Conservation (phyloP, 345 rosid genomes). For the Eucalyptus pumila region DNA sequence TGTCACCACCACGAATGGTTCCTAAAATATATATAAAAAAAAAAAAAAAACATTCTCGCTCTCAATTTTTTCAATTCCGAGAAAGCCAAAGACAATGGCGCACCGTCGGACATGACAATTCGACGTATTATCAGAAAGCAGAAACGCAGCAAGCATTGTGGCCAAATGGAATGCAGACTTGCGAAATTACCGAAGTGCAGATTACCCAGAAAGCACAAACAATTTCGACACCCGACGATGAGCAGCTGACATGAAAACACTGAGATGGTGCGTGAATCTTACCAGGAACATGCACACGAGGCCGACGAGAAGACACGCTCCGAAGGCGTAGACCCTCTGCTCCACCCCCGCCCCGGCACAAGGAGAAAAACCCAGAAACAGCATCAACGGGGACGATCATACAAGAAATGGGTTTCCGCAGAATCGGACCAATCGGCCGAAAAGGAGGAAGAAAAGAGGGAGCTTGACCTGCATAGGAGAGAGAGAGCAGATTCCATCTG, state of each 20-base stretch:
- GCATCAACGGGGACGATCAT: background rate
- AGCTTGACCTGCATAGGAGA: slow-evolving; percentile 51
- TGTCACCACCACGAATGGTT: background rate
- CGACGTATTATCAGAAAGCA: background rate
- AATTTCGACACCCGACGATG: background rate
- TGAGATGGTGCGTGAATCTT: background rate
- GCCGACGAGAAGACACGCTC: slow-evolving; percentile 52
- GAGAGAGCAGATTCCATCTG: slow-evolving; percentile 63
- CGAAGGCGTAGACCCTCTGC: slow-evolving; percentile 75
- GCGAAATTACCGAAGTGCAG: background rate
- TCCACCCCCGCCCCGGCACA: background rate
- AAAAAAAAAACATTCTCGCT: background rate
- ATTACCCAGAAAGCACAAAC: background rate
- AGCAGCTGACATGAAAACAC: background rate
- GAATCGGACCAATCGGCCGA: no score
- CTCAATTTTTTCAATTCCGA: background rate
- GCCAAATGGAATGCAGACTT: background rate
- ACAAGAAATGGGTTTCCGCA: background rate
- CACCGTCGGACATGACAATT: background rate
- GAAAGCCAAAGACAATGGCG: background rate
- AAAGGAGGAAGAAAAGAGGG: background rate
- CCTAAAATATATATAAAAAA: background rate
- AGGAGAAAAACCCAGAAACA: background rate
- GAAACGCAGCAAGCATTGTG: background rate
- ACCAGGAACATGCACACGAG: slow-evolving; percentile 78